Conservation (phyloP, 148 eudicot species). For the Heliosperma pusillum region DNA sequence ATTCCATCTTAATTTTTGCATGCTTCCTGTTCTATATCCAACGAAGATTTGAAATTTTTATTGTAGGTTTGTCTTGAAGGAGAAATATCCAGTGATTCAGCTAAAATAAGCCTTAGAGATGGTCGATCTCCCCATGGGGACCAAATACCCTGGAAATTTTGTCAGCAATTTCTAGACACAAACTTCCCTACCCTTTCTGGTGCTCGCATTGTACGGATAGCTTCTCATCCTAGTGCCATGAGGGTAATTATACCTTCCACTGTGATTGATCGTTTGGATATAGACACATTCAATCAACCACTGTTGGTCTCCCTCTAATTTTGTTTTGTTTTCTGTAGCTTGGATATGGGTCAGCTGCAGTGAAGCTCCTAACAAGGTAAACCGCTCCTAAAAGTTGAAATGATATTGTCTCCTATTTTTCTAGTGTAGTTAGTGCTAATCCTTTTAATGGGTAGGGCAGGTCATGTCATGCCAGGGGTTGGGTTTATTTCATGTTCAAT, state of each 20-base stretch:
- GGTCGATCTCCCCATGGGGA: slow-evolving; percentile 85
- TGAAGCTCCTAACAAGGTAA: slow-evolving; percentile 82
- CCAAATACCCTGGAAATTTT: slow-evolving; percentile 97
- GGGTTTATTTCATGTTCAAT: background rate
- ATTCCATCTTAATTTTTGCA: background rate
- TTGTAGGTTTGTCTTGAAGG: slow-evolving; percentile 87
- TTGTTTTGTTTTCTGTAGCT: slow-evolving; percentile 40
- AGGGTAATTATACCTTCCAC: slow-evolving; percentile 41
- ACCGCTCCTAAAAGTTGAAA: background rate
- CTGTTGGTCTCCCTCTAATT: background rate
- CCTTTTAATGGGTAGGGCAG: background rate
- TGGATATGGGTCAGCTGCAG: slow-evolving; percentile 93
- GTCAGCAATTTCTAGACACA: slow-evolving; percentile 70
- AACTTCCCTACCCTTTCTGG: slow-evolving; percentile 89
- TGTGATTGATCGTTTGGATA: background rate
- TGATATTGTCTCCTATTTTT: background rate
- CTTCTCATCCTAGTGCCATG: slow-evolving; percentile 98
- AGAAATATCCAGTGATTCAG: slow-evolving; percentile 75
- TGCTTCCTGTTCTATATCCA: background rate
- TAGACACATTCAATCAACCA: background rate
- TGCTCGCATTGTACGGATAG: slow-evolving; percentile 92
- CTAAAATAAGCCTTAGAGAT: slow-evolving; percentile 63
- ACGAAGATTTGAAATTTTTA: background rate
- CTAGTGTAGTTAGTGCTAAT: background rate
- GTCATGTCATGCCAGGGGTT: background rate